Base-by-base conservation (phyloP, 805 yeast species). In the Saccharomycodes ludwigii region DNA sequence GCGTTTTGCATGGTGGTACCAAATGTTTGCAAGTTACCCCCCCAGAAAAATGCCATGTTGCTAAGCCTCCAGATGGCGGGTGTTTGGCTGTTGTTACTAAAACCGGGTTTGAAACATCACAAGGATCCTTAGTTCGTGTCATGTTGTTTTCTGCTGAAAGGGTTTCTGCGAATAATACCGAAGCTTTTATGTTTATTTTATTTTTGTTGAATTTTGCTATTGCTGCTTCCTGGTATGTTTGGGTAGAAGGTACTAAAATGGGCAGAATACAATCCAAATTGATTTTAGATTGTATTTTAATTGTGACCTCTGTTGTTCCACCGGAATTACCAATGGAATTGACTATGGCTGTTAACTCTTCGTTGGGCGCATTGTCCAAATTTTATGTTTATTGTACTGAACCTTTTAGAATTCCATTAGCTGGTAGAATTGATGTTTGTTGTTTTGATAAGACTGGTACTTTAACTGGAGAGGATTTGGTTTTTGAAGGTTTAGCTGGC, bases 371-470 rank as follows among this genome's bases (percentile, higher is more conserved):
- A 3, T 67, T 91, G 42, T 75, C 80, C 46, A 91, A 91, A 58
- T 77, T 68, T 54, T 86, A 77, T 54, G 77, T 91, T 40, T 91
- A 80, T 64, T 91, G 98, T 66, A 91, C 98, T 26, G 98, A 91
- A 58, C 98, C 98, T 12, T 91, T 91, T 66, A 73, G 98, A 63
- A 86, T 91, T 44, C 97, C 98, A 33, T 73, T 80, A 51, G 98
- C 97, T 35, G 98, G 98, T 47, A 77, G 97, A 63, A 75, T 91
- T 38, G 98, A 91, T 57, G 95, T 91, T 33, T 91, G 98, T 63
- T 91, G 97, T 65, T 91, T 91, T 47, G 98, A 91, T 60, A 91
- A 91, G 53, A 91, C 98, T 31, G 98, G 98, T 58, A 91, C 98
- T 31, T 70, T 91, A 47, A 91, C 98, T 21, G 96, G 93, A 38